phyloP scores from a whole-genome alignment of 2,329 filamentous ascomycete genomes.

The Aureobasidium sp. region DNA sequence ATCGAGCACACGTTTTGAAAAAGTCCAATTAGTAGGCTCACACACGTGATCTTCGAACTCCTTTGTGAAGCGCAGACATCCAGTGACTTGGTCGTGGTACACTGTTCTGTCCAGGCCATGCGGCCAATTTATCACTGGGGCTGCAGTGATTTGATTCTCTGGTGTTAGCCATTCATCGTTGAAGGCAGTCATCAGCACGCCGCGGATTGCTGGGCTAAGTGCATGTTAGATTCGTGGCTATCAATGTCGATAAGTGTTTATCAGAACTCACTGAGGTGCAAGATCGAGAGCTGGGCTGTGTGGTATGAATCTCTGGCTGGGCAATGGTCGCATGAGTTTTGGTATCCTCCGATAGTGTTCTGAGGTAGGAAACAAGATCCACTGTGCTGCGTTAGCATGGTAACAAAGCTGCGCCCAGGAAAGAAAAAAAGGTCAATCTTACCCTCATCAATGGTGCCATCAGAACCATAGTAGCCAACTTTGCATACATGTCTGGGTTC shows the following conservation, averaged over 20 bases:
- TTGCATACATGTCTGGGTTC: background rate
- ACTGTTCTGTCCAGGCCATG: background rate
- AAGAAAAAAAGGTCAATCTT: background rate
- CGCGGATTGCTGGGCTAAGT: conserved; percentile 1
- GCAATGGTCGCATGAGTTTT: conserved; percentile 4
- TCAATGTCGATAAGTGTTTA: background rate
- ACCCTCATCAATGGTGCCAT: background rate
- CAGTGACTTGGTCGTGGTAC: background rate
- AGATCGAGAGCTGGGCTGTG: conserved; percentile 9
- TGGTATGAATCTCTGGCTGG: conserved; percentile 9
- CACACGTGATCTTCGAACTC: background rate
- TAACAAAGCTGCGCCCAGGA: too few relatives aligned
- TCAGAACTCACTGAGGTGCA: background rate
- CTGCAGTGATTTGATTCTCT: conserved; percentile 6
- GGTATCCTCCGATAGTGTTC: conserved; percentile 11
- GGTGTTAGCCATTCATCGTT: conserved; percentile 8
- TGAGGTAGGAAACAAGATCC: conserved; percentile 7
- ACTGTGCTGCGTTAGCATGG: background rate
- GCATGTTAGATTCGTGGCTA: too few relatives aligned
- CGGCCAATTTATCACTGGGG: background rate
- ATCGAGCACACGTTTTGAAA: background rate
- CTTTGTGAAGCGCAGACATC: conserved; percentile 9
- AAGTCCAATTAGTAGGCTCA: background rate
- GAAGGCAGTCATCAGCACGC: background rate
- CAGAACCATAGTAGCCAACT: background rate